Base-by-base conservation (phyloP, 2,329 filamentous ascomycete genomes). In the Thelonectria rubi region DNA sequence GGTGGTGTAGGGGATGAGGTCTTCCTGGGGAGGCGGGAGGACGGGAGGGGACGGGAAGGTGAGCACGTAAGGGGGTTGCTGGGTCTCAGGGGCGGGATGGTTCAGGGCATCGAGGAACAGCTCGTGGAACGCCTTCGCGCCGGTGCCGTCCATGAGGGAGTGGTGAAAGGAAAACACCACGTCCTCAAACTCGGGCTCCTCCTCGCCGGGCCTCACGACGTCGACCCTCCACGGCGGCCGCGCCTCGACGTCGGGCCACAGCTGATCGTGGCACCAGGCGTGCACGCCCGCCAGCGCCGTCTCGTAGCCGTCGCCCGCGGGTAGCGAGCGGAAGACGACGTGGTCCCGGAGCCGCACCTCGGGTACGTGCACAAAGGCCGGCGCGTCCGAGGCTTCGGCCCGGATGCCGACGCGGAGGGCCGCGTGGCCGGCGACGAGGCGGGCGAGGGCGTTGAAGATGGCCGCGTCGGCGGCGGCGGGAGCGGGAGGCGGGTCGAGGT, bases 81-180 rank as follows among this genome's bases (percentile, higher is more conserved):
- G 11, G 26, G 14, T 49, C 39, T 11, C 60, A 42, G 40, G 17
- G 18, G 43, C 32, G 14, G 15, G 15, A 3, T 60, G 54, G 58
- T 77, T 79, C 2, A 87, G 73, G 4, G 82, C 78, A 3, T 72
- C 65, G 4, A 83, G 75, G 0, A 88, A 72, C 2, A 76, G 73
- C 30, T 77, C 71, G 62, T 88, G 85, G 64, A 88, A 86, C 2
- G 78, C 67, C 26, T 74, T 73, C 0, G 80, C 81, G 64, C 81
- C 80, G 12, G 78, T 74, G 1, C 86, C 86, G 64, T 88, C 86
- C 21, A 78, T 77, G 17, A 87, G 74, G 0, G 79, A 76, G 65
- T 88, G 85, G 62, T 88, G 85, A 34, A 76, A 83, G 5, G 78
- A 75, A 64, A 86, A 84, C 6, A 80, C 64, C 12, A 84, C 61